Base-by-base conservation (phyloP, 257 asterid species). In the Leptodermis oblonga region DNA sequence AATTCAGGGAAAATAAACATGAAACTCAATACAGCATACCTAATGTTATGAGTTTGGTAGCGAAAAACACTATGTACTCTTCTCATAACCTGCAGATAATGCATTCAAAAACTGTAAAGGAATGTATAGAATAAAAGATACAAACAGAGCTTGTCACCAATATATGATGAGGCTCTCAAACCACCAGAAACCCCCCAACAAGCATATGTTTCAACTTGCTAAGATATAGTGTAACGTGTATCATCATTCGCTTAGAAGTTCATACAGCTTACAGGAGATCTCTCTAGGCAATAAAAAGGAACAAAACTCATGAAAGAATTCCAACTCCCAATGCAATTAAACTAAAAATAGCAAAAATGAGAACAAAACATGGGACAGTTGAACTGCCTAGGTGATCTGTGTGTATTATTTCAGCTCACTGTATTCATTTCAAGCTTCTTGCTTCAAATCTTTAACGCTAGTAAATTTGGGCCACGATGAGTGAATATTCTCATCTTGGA, bases 51-150 rank as follows among this genome's bases (percentile, higher is more conserved):
- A 73, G 17, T 74, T 70, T 41, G 55, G 72, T 71, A 34, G 76
- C 86, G 80, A n/a, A 77, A 71, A 78, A 79, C 75, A 82, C 33
- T 58, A 74, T 49, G 72, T 60, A 53, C 28, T 79, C 85, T 83
- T 66, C 84, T 62, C 72, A 79, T 10, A 54, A 85, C 88, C 91
- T 86, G 91, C 88, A 83, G 78, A 52, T 70, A 75, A 78, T 77
- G 86, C 78, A 78, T 77, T 69, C 81, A 70, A 80, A n/a, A 78
- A 26, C 48, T 53, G 74, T 74, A 65, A 76, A 83, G 65, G 48
- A 80, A 42, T 60, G 34, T 56, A 51, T 30, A 69, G 23, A 48
- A n/a, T 52, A 30, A 30, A 48, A 43, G 53, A 61, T 31, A 71
- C 58, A n/a, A 65, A 58, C 73, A 60, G 61, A 78, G 69, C 34